Percentiles rank a stretch among this genome's conserved stretches.
These are phyloP conservation scores for Trichoderma endophyticum DNA, from an alignment of 2,329 filamentous ascomycete genomes.

Conservation along the genomic window DNA sequence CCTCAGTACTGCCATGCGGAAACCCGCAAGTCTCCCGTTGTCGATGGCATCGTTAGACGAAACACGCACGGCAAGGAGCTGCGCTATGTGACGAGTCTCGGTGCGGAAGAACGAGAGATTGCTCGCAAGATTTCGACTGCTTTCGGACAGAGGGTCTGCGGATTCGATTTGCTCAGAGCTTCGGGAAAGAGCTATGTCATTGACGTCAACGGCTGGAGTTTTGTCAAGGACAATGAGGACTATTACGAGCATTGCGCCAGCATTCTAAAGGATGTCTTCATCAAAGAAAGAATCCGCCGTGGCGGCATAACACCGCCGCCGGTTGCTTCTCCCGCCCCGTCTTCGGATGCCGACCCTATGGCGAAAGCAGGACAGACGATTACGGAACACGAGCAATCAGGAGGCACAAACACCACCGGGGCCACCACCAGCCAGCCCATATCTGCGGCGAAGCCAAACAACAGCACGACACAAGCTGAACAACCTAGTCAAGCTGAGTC, in stretches of 20 bases:
- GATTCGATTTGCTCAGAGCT: slow-evolving; percentile 88
- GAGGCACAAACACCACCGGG: slow-evolving; percentile 19
- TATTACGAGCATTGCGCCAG: slow-evolving; percentile 91
- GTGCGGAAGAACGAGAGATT: slow-evolving; percentile 75
- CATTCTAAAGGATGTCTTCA: slow-evolving; percentile 84
- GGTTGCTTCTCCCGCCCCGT: slow-evolving; percentile 45
- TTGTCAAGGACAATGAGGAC: slow-evolving; percentile 98
- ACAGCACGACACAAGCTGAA: slow-evolving; percentile 23
- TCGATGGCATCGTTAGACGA: slow-evolving; percentile 90
- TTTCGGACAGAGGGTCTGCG: slow-evolving; percentile 93
- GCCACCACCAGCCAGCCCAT: slow-evolving; percentile 16
- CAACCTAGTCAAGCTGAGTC: slow-evolving; percentile 27
- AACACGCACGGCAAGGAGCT: slow-evolving; percentile 98
- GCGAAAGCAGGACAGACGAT: slow-evolving; percentile 31
- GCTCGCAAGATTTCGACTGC: slow-evolving; percentile 85
- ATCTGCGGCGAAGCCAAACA: slow-evolving; percentile 30
- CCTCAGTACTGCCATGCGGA: slow-evolving; percentile 92
- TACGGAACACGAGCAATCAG: slow-evolving; percentile 41
- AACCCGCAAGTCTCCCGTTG: slow-evolving; percentile 93
- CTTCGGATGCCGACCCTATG: slow-evolving; percentile 44
- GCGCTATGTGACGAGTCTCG: slow-evolving; percentile 86
- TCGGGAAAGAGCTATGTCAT: slow-evolving; percentile 93
- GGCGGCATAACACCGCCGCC: slow-evolving; percentile 58
- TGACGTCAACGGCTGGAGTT: slow-evolving; percentile 99
- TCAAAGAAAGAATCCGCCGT: slow-evolving; percentile 69